Base-by-base conservation (phyloP, 495 filamentous ascomycete genomes). In the Talaromyces liani region DNA sequence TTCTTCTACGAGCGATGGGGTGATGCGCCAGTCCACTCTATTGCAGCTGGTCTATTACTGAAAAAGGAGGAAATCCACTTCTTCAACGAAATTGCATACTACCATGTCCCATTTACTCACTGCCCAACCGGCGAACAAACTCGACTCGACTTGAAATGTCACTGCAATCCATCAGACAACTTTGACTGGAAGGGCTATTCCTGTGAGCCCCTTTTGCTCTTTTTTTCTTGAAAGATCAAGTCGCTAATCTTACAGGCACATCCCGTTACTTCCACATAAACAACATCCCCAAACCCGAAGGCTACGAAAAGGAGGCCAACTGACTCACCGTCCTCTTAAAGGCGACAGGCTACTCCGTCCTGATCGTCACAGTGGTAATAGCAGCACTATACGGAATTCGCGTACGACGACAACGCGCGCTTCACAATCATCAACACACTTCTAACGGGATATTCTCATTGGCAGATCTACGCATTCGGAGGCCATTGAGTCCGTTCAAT, bases 1-100 rank as follows among this genome's bases (percentile, higher is more conserved):
- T 99, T 99, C 85, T 99, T 96, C 74, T 99, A 99, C 69, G 95
- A 99, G 79, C 80, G 95, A 61, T 99, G 95, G 95, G 95, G 95
- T 18, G 95, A 99, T 80, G 95, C 95, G 14, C 95, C 95, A 0
- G 95, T 96, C 33, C 91, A 96, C 77, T 95, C 92, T n/a, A 97
- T 98, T 68, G 94, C 91, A 1, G 94, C 94, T 4, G 85, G 82
- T 14, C 74, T 97, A 3, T 82, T 97, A 73, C 80, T 98, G 65
- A 85, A 87, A 70, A 97, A 96, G 78, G 89, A 95, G 62, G 84
- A 98, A 71, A 87, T 98, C 66, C 93, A 98, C 69, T 98, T 98
- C 80, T 98, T 96, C 81, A 91, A 98, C 71, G 94, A 98, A 69
- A 98, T 98, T 67, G 94, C 90, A 63, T 98, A 98, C 76, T 98